Percentiles rank a stretch among this genome's conserved stretches.
These are phyloP conservation scores for Fusarium longipes DNA, from an alignment of 2,329 filamentous ascomycete genomes.

Conservation along the genomic window DNA sequence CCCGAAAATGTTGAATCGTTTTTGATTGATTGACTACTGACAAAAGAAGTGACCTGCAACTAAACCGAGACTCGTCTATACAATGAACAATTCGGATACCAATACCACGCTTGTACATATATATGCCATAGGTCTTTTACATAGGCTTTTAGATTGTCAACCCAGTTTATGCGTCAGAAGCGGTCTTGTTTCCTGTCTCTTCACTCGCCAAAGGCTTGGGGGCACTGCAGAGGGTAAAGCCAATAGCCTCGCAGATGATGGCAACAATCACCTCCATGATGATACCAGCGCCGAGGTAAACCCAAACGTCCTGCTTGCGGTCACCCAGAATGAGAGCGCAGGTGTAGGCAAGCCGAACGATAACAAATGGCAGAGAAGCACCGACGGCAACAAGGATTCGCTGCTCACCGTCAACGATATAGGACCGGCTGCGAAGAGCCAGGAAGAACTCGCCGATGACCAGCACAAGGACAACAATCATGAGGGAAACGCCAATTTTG, in stretches of 20 bases:
- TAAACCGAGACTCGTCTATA: not conserved
- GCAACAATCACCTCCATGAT: conserved; percentile 52
- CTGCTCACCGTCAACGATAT: conserved; percentile 62
- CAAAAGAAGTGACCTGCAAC: not conserved
- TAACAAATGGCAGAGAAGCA: conserved; percentile 50
- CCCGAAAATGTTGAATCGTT: too few relatives aligned
- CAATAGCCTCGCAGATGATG: conserved; percentile 47
- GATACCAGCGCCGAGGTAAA: conserved; percentile 49
- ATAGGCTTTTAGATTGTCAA: not conserved
- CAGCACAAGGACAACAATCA: conserved; percentile 55
- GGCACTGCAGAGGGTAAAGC: conserved; percentile 47
- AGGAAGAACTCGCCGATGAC: conserved; percentile 55
- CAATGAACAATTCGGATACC: not conserved
- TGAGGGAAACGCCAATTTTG: conserved; percentile 45
- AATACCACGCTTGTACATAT: not conserved
- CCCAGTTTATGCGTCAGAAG: not conserved
- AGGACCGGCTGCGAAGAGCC: conserved; percentile 53
- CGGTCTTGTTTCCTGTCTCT: conserved; percentile 9
- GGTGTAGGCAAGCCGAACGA: conserved; percentile 50
- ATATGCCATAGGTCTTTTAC: not conserved
- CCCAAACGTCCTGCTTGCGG: conserved; percentile 45
- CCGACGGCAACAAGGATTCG: conserved; percentile 61
- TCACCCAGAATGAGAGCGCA: conserved; percentile 46
- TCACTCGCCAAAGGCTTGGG: conserved; percentile 18
- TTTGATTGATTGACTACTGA: conserved; percentile 14